Conservation (phyloP, 306 rosid species). For the Morella rubra region DNA sequence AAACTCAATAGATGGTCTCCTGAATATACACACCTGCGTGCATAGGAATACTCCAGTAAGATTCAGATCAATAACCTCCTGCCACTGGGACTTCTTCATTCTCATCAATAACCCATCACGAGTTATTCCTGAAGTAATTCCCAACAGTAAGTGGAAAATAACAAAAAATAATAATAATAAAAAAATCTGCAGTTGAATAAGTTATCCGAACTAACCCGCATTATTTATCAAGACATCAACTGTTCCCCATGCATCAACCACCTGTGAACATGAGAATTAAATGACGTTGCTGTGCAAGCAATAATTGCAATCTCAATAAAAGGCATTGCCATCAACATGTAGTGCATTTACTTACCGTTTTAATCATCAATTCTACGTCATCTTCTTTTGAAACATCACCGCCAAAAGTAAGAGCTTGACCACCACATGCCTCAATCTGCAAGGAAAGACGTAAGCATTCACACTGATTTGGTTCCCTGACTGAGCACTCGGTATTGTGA, state of each 20-base stretch:
- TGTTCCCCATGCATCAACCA: constrained; percentile 93
- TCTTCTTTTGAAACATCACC: constrained; percentile 94
- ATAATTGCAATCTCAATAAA: constrained; percentile 1
- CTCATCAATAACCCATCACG: constrained; percentile 92
- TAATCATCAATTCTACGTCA: constrained; percentile 81
- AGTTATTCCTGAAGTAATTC: constrained; percentile 69
- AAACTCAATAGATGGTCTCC: constrained; percentile 22
- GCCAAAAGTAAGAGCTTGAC: constrained; percentile 83
- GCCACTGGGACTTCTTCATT: constrained; percentile 93
- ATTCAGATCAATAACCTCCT: constrained; percentile 91
- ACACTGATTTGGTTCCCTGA: background rate
- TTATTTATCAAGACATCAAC: constrained; percentile 86
- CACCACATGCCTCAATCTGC: constrained; percentile 83
- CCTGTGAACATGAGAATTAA: constrained; percentile 56
- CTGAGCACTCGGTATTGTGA: background rate
- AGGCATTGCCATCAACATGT: constrained; percentile 20
- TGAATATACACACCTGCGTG: constrained; percentile 59
- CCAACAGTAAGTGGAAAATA: constrained; percentile 17
- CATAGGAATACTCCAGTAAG: constrained; percentile 94
- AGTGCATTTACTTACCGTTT: constrained; percentile 58
- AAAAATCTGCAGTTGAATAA: background rate
- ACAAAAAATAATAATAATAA: background rate
- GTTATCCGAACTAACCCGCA: constrained; percentile 55
- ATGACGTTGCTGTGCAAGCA: constrained; percentile 25
- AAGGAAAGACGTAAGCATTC: constrained; percentile 19